Base-by-base conservation (phyloP, 2,329 filamentous ascomycete species). In the Hortaea sp. region DNA sequence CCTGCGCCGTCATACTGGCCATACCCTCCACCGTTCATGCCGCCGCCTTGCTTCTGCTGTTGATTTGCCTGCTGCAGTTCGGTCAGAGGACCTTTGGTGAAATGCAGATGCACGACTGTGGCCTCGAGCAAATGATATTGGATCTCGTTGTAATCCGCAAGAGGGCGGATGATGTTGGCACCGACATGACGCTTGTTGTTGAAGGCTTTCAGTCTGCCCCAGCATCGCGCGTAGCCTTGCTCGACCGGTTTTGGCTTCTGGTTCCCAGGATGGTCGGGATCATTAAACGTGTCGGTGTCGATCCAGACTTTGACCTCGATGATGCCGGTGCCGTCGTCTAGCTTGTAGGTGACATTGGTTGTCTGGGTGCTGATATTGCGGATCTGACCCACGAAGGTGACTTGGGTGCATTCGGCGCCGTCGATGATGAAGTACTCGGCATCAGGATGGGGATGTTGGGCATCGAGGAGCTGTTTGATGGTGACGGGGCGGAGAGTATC, bases 311-410 rank as follows among this genome's bases (percentile, higher is more conserved):
- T 94, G 55, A 88, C 89, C 67, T 98, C 94, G 58, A 95, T 83
- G 51, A 82, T 76, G 3, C 88, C 89, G 1, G 94, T 98, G 64
- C 92, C 92, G 67, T 98, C 92, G 69, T 98, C 92, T 58, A 98
- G 73, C 60, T 83, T 85, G 76, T 94, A 94, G 40, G 87, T 95
- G 56, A 88, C 81, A 70, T 95, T 94, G 55, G 90, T 95, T 37
- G 84, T 78, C 70, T 94, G 88, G n/a, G 78, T 77, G 62, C 80
- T 85, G 67, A 95, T 81, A 68, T 82, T 82, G 64, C 88, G 87
- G 58, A 98, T 82, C 73, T 95, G 90, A 44, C 87, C 92, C 50
- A 98, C 80, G 56, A 97, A 83, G 29, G 85, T 90, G 51, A 94
- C 72, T 51, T 79, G 74, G 38, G 81, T 82, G 50, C 89, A 73